These are phyloP conservation scores for Camelina laxa DNA, from an alignment of 345 rosid genomes.

Conservation along the genomic window DNA sequence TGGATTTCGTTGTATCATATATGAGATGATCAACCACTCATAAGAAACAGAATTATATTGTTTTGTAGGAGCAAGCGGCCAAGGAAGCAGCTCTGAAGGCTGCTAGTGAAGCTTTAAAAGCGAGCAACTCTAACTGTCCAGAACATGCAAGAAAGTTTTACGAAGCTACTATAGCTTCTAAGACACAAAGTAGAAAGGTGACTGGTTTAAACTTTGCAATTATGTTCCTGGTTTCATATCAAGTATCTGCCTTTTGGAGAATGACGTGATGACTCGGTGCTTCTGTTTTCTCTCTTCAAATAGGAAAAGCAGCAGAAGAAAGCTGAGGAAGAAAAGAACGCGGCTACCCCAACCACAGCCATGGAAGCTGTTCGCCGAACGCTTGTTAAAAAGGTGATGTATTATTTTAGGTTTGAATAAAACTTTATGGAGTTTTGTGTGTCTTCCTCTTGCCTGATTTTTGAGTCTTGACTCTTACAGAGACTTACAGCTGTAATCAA, in stretches of 20 bases:
- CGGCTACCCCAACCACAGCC: constrained; percentile 71
- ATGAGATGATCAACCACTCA: constrained; percentile 3
- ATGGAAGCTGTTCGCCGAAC: constrained; percentile 69
- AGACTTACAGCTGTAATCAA: constrained; percentile 73
- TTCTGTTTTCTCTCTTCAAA: constrained; percentile 8
- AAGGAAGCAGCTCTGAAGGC: constrained; percentile 79
- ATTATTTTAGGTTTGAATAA: neutral
- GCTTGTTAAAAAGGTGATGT: constrained; percentile 68
- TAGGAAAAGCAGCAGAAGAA: constrained; percentile 88
- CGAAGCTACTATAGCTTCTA: constrained; percentile 61
- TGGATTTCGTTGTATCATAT: constrained; percentile 16
- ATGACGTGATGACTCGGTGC: neutral
- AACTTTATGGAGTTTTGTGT: neutral
- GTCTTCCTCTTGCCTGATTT: constrained; percentile 5
- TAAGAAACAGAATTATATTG: neutral
- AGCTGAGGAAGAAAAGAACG: constrained; percentile 75
- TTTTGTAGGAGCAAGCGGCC: constrained; percentile 86
- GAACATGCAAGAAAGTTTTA: constrained; percentile 74
- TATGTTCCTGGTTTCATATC: constrained; percentile 18
- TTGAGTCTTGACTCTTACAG: constrained; percentile 48
- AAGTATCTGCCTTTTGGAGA: constrained; percentile 21
- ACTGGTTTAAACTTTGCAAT: constrained; percentile 17
- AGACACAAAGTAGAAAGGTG: constrained; percentile 76
- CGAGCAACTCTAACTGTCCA: constrained; percentile 55
- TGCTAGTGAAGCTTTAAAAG: constrained; percentile 64